A percentile compares a stretch with the other conserved stretches of the same genome.
Conservation (phyloP, 2,329 filamentous ascomycete genomes). For the Tolypocladium tropicale region DNA sequence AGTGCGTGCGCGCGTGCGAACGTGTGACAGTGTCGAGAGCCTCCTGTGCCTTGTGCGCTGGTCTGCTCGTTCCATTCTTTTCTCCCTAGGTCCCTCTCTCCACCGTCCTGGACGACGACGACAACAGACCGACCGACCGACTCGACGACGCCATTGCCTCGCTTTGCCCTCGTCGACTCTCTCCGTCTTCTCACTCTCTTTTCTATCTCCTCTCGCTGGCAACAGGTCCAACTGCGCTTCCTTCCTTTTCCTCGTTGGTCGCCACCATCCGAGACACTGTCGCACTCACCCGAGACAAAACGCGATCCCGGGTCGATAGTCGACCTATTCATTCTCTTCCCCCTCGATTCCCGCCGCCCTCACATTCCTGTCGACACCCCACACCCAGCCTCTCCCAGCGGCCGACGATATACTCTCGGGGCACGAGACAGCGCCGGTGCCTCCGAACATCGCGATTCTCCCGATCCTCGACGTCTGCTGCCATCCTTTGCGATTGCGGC, state of each 20-base stretch:
- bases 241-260: conserved; percentile 1
- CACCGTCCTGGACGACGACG: neutral
- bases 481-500: neutral
- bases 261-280: conserved; percentile 4
- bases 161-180: neutral
- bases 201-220: conserved; percentile 12
- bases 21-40: conserved; percentile 2
- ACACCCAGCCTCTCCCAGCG: neutral
- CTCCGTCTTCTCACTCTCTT: neutral
- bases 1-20: neutral
- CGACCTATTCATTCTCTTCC: conserved; percentile 13
- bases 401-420: neutral
- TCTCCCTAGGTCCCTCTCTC: conserved; percentile 2
- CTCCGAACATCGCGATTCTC: neutral
- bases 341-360: conserved; percentile 11
- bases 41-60: conserved; percentile 2
- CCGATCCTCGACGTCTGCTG: neutral
- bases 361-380: conserved; percentile 16
- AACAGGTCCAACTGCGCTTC: conserved; percentile 14
- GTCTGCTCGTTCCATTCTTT: conserved; percentile 8
- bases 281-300: conserved; percentile 6
- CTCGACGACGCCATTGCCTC: neutral
- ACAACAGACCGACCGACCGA: neutral
- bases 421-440: neutral
- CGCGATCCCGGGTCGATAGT: conserved; percentile 12